Evolutionary conservation across 2,329 filamentous ascomycete genomes (phyloP).

Genomic region (Pezicula neosporulosa): DNA sequence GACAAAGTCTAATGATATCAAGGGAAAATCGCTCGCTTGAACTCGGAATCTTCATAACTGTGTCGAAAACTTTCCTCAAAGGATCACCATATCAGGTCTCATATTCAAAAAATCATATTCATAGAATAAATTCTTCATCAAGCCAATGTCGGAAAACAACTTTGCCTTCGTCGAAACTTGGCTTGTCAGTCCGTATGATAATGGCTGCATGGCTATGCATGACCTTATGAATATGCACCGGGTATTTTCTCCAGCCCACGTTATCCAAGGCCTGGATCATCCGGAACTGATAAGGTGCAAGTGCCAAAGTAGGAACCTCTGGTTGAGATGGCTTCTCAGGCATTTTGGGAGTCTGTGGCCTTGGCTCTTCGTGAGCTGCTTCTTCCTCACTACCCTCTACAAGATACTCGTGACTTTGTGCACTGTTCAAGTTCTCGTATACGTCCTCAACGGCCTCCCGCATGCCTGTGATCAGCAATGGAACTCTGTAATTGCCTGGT

Average conservation of each 20-base stretch:
- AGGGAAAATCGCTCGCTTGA: too few relatives aligned
- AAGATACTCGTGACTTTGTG: constrained; percentile 63
- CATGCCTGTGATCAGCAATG: constrained; percentile 71
- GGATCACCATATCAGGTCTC: not conserved
- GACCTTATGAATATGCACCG: constrained; percentile 72
- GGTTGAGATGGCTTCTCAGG: constrained; percentile 16
- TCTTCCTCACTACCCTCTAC: constrained; percentile 50
- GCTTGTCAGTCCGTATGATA: constrained; percentile 69
- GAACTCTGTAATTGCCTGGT: constrained; percentile 69
- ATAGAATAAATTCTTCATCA: constrained; percentile 60
- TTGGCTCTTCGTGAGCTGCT: constrained; percentile 24
- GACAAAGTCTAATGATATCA: too few relatives aligned
- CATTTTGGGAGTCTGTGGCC: constrained; percentile 5
- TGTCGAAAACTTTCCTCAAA: too few relatives aligned
- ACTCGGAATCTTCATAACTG: too few relatives aligned
- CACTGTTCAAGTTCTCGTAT: constrained; percentile 27
- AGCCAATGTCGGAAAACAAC: constrained; percentile 80
- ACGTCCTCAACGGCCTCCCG: constrained; percentile 70
- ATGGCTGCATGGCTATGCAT: constrained; percentile 89
- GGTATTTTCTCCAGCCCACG: constrained; percentile 62
- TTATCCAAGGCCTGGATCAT: constrained; percentile 77
- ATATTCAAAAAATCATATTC: constrained; percentile 10
- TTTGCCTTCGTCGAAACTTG: constrained; percentile 70
- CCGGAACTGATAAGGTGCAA: constrained; percentile 76
- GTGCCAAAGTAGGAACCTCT: constrained; percentile 64